Conservation (phyloP, 2,329 filamentous ascomycete genomes). For the Beauveria scarabaeidicola region DNA sequence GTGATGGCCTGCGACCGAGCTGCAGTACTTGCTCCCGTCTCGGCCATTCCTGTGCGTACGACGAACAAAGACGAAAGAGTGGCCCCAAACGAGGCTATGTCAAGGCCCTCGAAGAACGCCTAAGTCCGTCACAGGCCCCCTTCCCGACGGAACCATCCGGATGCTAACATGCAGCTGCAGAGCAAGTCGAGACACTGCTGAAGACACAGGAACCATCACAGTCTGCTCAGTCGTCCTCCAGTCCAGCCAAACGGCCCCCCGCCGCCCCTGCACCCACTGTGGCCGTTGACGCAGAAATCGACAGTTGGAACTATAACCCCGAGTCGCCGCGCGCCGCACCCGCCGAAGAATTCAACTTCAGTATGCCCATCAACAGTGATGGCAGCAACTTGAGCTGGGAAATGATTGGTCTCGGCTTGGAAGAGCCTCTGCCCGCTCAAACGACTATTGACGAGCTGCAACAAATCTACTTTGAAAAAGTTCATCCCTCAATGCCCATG, state of each 20-base stretch:
- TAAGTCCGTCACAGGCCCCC: conserved; percentile 54
- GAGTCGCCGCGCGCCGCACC: conserved; percentile 42
- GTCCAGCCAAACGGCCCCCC: conserved; percentile 3
- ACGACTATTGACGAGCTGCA: conserved; percentile 77
- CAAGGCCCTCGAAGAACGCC: conserved; percentile 82
- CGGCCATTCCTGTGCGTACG: conserved; percentile 80
- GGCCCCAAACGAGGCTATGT: conserved; percentile 92
- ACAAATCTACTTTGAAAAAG: conserved; percentile 81
- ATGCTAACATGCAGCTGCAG: conserved; percentile 34
- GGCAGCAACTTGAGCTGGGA: conserved; percentile 69
- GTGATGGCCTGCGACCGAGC: conserved; percentile 74
- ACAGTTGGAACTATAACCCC: conserved; percentile 46
- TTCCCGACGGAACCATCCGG: background rate
- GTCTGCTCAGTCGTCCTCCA: background rate
- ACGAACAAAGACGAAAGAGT: conserved; percentile 88
- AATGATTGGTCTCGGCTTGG: conserved; percentile 51
- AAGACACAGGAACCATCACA: conserved; percentile 61
- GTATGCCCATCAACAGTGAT: conserved; percentile 40
- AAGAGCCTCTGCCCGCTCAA: conserved; percentile 50
- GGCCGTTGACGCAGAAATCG: conserved; percentile 38
- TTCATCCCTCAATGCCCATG: conserved; percentile 78
- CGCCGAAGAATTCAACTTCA: conserved; percentile 53
- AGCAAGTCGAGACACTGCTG: conserved; percentile 86
- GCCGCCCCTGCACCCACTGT: conserved; percentile 26
- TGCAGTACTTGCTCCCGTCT: conserved; percentile 85